Conservation (phyloP, 805 yeast species). For the Saturnispora diversa region DNA sequence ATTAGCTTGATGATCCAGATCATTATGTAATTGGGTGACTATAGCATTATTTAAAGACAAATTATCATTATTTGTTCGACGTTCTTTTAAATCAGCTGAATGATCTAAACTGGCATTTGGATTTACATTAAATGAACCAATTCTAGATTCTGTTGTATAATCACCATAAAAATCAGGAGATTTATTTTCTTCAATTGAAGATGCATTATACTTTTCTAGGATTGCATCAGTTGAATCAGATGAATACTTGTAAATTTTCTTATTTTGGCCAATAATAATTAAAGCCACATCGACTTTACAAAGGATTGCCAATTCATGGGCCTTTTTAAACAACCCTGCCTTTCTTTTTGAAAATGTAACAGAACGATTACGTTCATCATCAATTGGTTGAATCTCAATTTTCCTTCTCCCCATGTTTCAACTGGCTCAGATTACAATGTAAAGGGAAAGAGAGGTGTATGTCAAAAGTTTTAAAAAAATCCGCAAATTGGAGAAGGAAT, state of each 20-base stretch:
- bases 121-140: conserved; percentile 4
- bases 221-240: conserved; percentile 56
- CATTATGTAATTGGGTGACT: conserved; percentile 8
- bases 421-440: neutral
- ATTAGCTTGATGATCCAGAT: neutral
- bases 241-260: conserved; percentile 77
- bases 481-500: neutral
- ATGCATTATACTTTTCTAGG: conserved; percentile 30
- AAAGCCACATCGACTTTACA: conserved; percentile 93
- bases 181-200: conserved; percentile 46
- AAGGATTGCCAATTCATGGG: conserved; percentile 77
- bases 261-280: conserved; percentile 73
- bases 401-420: conserved; percentile 87
- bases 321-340: conserved; percentile 86
- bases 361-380: conserved; percentile 79
- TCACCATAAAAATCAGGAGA: conserved; percentile 62
- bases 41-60: conserved; percentile 4
- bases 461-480: neutral
- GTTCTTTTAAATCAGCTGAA: conserved; percentile 1
- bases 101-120: neutral
- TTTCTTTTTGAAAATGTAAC: conserved; percentile 90
- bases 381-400: conserved; percentile 83
- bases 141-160: conserved; percentile 29
- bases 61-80: neutral
- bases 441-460: too few species aligned